phyloP scores from a whole-genome alignment of 371 early-diverging fungal genomes.

The Syncephalastrum sp. region DNA sequence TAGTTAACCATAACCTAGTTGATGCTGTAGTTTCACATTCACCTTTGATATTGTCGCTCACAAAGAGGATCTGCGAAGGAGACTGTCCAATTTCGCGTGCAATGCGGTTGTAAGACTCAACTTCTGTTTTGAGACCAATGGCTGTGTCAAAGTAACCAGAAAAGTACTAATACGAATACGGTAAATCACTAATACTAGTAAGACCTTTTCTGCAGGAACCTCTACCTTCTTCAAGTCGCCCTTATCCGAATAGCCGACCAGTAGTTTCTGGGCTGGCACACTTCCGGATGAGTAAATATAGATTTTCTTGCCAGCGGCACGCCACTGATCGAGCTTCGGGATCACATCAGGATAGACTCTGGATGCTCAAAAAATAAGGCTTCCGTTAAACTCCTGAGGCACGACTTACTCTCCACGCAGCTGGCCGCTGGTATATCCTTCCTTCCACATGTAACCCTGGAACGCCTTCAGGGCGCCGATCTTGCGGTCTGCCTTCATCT shows the following conservation, averaged over 20 bases:
- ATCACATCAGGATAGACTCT: constrained; percentile 88
- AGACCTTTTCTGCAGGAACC: not conserved
- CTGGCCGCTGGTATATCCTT: constrained; percentile 76
- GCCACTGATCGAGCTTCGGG: constrained; percentile 72
- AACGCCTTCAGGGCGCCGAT: constrained; percentile 86
- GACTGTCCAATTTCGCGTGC: constrained; percentile 58
- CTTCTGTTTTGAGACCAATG: constrained; percentile 76
- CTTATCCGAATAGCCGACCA: constrained; percentile 79
- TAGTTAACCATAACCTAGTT: too few species aligned
- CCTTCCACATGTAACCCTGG: constrained; percentile 94
- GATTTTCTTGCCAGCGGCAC: constrained; percentile 54
- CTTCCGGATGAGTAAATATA: constrained; percentile 96
- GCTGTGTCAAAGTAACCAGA: constrained; percentile 89
- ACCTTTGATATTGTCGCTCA: constrained; percentile 87
- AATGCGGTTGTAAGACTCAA: constrained; percentile 71
- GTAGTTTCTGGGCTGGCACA: constrained; percentile 87
- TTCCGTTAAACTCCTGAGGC: not conserved
- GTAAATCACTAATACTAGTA: not conserved
- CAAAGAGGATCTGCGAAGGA: constrained; percentile 69
- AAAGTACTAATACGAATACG: constrained; percentile 54
- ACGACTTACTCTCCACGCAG: constrained; percentile 73
- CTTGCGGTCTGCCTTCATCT: constrained; percentile 85
- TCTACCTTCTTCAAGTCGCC: constrained; percentile 78
- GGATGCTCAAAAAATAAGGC: not conserved
- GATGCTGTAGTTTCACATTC: constrained; percentile 5